Evolutionary conservation across 768 basidiomycete species (phyloP).

Genomic region (Leccinum uliginosum): DNA sequence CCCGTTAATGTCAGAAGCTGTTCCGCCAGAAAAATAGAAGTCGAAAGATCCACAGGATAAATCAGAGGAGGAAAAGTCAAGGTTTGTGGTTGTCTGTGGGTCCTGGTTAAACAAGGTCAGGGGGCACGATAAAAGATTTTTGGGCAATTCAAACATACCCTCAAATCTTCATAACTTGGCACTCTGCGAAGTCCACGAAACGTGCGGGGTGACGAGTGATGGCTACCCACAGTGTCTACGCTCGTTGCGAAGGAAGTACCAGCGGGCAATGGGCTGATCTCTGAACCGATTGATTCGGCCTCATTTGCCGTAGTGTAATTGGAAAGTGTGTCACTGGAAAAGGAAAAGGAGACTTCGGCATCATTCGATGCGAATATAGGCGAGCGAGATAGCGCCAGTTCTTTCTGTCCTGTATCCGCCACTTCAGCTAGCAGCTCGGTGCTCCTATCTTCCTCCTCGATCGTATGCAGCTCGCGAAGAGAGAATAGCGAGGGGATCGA

Average conservation of each 20-base stretch:
- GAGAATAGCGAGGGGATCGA: neutral
- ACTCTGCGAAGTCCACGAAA: slow-evolving; percentile 17
- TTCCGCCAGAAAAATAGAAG: neutral
- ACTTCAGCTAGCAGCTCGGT: neutral
- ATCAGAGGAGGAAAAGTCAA: neutral
- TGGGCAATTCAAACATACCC: neutral
- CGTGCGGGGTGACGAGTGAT: neutral
- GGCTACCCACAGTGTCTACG: slow-evolving; percentile 7
- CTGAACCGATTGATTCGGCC: neutral
- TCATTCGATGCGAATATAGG: neutral
- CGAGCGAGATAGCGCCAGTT: neutral
- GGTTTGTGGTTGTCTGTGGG: neutral
- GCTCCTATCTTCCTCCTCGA: slow-evolving; percentile 5
- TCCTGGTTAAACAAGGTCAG: neutral
- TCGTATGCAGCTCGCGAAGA: neutral
- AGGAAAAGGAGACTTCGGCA: slow-evolving; percentile 3
- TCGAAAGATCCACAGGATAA: neutral
- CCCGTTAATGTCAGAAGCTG: neutral
- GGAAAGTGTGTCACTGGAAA: slow-evolving; percentile 6
- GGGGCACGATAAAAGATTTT: neutral
- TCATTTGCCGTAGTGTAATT: neutral
- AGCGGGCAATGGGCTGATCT: neutral
- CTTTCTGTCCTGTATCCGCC: neutral
- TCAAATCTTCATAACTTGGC: slow-evolving; percentile 16
- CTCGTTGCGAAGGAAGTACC: slow-evolving; percentile 20